phyloP scores from a whole-genome alignment of 2,329 filamentous ascomycete species.

The Ceratocystis variospora region DNA sequence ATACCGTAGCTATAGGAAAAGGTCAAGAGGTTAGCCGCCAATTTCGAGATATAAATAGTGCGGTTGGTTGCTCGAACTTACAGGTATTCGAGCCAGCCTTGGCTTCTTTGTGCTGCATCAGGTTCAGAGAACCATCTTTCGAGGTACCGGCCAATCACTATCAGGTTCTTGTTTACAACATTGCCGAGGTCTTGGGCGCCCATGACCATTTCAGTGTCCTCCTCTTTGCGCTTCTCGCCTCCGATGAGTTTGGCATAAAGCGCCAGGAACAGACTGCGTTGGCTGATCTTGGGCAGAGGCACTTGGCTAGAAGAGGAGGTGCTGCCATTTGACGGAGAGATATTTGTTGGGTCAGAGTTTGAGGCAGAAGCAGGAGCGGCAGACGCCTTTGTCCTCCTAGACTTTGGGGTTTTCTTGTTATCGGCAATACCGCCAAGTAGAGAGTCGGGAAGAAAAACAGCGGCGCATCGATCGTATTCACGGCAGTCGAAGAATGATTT shows the following conservation, averaged over 20 bases:
- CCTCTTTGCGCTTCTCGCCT: slow-evolving; percentile 90
- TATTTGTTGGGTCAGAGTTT: slow-evolving; percentile 19
- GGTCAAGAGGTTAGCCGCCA: neutral
- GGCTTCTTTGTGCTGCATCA: slow-evolving; percentile 48
- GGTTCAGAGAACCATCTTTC: slow-evolving; percentile 67
- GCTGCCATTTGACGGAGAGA: slow-evolving; percentile 21
- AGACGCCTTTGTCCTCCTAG: slow-evolving; percentile 20
- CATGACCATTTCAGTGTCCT: slow-evolving; percentile 94
- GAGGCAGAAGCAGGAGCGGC: neutral
- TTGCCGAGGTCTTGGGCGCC: slow-evolving; percentile 80
- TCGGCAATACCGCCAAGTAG: slow-evolving; percentile 53
- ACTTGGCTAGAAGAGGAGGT: slow-evolving; percentile 20
- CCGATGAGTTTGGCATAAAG: slow-evolving; percentile 87
- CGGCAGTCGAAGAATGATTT: slow-evolving; percentile 92
- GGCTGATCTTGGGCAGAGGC: slow-evolving; percentile 51
- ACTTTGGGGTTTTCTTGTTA: slow-evolving; percentile 31
- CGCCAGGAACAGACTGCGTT: slow-evolving; percentile 83
- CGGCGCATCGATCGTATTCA: slow-evolving; percentile 86
- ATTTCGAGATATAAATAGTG: neutral
- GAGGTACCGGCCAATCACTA: slow-evolving; percentile 59
- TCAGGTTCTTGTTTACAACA: slow-evolving; percentile 72
- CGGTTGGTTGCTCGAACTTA: slow-evolving; percentile 26
- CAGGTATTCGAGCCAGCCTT: slow-evolving; percentile 89
- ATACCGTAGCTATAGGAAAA: slow-evolving; percentile 57
- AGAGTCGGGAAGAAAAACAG: slow-evolving; percentile 74